These are phyloP conservation scores for Irpex sp. DNA, from an alignment of 1,284 basidiomycete genomes.

Conservation along the genomic window DNA sequence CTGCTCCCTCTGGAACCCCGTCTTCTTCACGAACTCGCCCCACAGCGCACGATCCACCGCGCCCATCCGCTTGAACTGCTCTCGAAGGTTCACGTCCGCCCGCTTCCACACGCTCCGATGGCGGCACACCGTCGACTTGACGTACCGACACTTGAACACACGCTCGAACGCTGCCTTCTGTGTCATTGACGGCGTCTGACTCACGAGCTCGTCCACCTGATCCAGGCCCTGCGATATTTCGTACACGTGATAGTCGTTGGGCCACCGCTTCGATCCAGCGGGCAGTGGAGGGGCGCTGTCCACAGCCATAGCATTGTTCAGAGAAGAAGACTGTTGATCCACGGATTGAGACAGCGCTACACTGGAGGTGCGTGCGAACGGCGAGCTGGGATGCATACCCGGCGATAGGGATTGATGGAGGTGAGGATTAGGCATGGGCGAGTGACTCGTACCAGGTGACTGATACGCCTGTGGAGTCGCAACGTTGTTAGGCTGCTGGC, in stretches of 20 bases:
- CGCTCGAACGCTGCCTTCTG: constrained; percentile 61
- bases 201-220: constrained; percentile 49
- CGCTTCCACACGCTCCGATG: constrained; percentile 61
- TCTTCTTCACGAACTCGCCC: constrained; percentile 56
- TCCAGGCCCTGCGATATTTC: constrained; percentile 57
- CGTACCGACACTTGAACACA: constrained; percentile 62
- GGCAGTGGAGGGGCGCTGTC: constrained; percentile 36
- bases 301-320: not conserved
- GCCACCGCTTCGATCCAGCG: constrained; percentile 61
- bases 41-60: constrained; percentile 55
- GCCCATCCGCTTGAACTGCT: constrained; percentile 50
- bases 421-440: constrained; percentile 1
- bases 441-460: constrained; percentile 1
- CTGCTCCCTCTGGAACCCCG: constrained; percentile 12
- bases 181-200: constrained; percentile 38
- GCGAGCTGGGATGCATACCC: not conserved
- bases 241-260: constrained; percentile 64
- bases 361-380: not conserved
- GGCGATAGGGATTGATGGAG: constrained; percentile 8
- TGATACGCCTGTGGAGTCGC: not conserved
- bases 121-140: constrained; percentile 67
- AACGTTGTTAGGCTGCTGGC: not conserved
- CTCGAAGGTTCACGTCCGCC: constrained; percentile 42
- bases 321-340: not conserved
- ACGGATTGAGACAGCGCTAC: not conserved